phyloP scores from a whole-genome alignment of 768 basidiomycete species.

The Steccherinum ochraceum region DNA sequence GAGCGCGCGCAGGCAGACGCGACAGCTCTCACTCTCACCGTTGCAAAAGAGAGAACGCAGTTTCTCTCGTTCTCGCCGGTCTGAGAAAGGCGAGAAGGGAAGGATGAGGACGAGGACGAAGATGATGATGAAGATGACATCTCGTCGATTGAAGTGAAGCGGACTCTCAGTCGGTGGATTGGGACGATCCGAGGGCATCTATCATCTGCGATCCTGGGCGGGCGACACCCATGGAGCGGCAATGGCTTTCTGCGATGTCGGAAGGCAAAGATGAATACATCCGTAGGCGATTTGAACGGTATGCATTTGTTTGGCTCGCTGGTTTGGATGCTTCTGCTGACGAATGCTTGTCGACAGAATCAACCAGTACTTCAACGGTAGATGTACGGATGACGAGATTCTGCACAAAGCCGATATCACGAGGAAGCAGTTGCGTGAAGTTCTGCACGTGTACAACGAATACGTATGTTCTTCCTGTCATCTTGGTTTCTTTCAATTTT shows the following conservation, averaged over 20 bases:
- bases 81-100: neutral
- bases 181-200: conserved; percentile 39
- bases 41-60: conserved; percentile 30
- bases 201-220: conserved; percentile 81
- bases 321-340: neutral
- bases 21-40: conserved; percentile 33
- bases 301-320: conserved; percentile 26
- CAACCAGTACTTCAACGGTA: conserved; percentile 91
- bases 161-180: conserved; percentile 27
- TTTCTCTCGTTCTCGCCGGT: conserved; percentile 20
- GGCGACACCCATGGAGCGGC: conserved; percentile 71
- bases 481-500: neutral
- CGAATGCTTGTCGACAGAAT: conserved; percentile 44
- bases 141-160: conserved; percentile 27
- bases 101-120: conserved; percentile 16
- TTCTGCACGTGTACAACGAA: conserved; percentile 82
- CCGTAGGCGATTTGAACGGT: conserved; percentile 75
- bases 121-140: conserved; percentile 24
- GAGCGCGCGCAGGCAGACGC: conserved; percentile 38
- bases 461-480: conserved; percentile 48
- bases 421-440: conserved; percentile 75
- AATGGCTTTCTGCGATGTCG: conserved; percentile 90
- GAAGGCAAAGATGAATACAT: conserved; percentile 69
- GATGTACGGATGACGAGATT: conserved; percentile 88
- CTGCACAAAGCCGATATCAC: conserved; percentile 83